Evolutionary conservation across 148 eudicot genomes (phyloP), one percentile per base, ranked within the genome.

Genomic region (Fagopyrum homotropicum): DNA sequence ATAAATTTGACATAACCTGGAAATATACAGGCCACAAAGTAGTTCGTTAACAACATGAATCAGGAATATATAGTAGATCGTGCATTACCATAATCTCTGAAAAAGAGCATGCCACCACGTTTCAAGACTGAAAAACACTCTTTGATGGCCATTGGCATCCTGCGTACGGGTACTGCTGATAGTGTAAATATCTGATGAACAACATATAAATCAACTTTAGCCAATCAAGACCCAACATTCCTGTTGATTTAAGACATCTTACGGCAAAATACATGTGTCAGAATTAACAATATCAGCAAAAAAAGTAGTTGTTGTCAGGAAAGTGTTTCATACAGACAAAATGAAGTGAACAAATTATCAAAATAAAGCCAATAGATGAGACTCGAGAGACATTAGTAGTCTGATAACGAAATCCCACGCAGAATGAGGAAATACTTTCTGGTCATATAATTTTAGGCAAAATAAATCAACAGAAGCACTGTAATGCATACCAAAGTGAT

Each of bases 81-180:
- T 70, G 29, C 69, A 76, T 78, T 94, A 94, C 98, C 99, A 76
- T 95, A 95, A 83, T 95, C 99, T 80, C 94, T 81, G 81, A 95
- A 95, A 63, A 95, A 81, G 77, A 95, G 87, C 59, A 86, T 77
- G 78, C 96, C 99, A 40, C 99, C 99, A 0, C 89, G 94, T 83
- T 89, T 95, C 69, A 95, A 51, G 74, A 92, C 89, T 50, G 96
- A 84, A 82, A 90, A 92, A 74, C 99, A 95, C 78, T 87, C 89
- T 75, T 76, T 80, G 72, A 95, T 70, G 19, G 97, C 97, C 73
- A 73, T 50, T 52, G 84, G 80, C 97, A 95, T 92, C 84, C 90
- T 90, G 60, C 83, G 81, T 52, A 84, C 82, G 19, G 96, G 97
- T 77, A 95, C 85, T 6, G 99, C 99, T 30, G 99, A 95, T 73